A percentile compares a stretch with the other conserved stretches of the same genome.
phyloP scores from a whole-genome alignment of 805 yeast genomes.

The Cyberlindnera mississippiensis region DNA sequence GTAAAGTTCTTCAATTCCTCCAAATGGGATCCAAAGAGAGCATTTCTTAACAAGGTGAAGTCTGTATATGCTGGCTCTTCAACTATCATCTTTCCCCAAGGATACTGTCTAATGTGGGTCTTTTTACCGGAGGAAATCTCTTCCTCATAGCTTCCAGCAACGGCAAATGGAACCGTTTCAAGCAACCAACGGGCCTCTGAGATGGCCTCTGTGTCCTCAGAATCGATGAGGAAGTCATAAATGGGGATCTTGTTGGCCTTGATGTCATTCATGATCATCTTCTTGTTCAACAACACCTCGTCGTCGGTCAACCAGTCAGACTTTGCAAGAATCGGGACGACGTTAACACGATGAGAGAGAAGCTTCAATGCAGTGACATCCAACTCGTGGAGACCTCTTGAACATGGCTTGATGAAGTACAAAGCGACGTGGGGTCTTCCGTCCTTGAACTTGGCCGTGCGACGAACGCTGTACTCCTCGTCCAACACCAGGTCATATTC shows the following conservation, averaged over 20 bases:
- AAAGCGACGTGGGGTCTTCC: constrained; percentile 74
- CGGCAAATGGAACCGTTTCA: constrained; percentile 56
- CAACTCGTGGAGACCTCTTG: constrained; percentile 63
- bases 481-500: constrained; percentile 70
- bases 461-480: constrained; percentile 69
- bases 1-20: constrained; percentile 81
- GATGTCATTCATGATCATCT: constrained; percentile 52
- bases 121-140: constrained; percentile 28
- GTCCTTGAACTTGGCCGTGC: constrained; percentile 69
- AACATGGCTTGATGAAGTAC: constrained; percentile 70
- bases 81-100: constrained; percentile 63
- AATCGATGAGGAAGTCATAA: constrained; percentile 60
- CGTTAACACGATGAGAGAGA: constrained; percentile 69
- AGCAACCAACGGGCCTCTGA: constrained; percentile 35
- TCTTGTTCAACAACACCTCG: constrained; percentile 55
- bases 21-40: constrained; percentile 72
- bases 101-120: constrained; percentile 51
- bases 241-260: constrained; percentile 54
- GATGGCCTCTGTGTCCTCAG: constrained; percentile 21
- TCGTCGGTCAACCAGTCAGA: constrained; percentile 72
- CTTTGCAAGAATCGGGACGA: constrained; percentile 78
- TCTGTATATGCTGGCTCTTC: constrained; percentile 62
- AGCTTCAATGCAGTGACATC: constrained; percentile 71
- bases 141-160: constrained; percentile 53
- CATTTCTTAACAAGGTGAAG: constrained; percentile 64